A percentile compares a stretch with the other conserved stretches of the same genome.
Evolutionary conservation across 768 basidiomycete genomes (phyloP).

Genomic region (Cystofilobasidium bisporidii): DNA sequence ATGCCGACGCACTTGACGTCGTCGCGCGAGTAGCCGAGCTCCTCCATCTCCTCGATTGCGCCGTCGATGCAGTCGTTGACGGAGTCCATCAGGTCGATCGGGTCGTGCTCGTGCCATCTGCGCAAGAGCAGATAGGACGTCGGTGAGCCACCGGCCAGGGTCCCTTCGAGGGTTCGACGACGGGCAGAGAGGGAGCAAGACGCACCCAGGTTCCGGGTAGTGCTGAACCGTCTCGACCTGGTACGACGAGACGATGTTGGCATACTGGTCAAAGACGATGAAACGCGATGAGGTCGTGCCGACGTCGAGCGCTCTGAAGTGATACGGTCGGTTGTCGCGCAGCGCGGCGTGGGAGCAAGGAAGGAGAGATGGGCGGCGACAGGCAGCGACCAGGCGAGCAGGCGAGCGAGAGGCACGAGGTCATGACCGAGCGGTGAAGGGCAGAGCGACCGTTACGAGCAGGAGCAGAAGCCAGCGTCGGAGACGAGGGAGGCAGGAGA

Average conservation of each 20-base stretch:
- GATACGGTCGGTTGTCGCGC: background rate
- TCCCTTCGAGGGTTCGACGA: constrained; percentile 36
- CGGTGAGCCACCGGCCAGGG: background rate
- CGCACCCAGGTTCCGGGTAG: constrained; percentile 28
- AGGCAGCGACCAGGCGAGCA: too few species aligned
- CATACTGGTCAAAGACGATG: constrained; percentile 28
- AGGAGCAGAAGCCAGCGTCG: too few species aligned
- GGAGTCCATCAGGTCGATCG: constrained; percentile 64
- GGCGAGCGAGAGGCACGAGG: too few species aligned
- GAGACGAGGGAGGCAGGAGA: too few species aligned
- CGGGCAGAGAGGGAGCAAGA: background rate
- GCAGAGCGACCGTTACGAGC: too few species aligned
- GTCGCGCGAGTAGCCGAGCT: constrained; percentile 62
- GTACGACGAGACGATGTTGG: constrained; percentile 27
- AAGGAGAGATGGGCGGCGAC: background rate
- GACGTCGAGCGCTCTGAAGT: constrained; percentile 24
- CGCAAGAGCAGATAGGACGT: background rate
- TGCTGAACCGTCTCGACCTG: constrained; percentile 27
- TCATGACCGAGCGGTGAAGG: too few species aligned
- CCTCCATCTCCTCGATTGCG: constrained; percentile 61
- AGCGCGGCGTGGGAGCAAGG: background rate
- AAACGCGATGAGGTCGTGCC: constrained; percentile 27
- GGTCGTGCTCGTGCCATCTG: constrained; percentile 95
- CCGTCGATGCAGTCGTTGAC: constrained; percentile 66
- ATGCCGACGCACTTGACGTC: constrained; percentile 91